Evolutionary conservation across 352 stramenopile genomes (phyloP).

Genomic region (Peronosclerospora sorghi): DNA sequence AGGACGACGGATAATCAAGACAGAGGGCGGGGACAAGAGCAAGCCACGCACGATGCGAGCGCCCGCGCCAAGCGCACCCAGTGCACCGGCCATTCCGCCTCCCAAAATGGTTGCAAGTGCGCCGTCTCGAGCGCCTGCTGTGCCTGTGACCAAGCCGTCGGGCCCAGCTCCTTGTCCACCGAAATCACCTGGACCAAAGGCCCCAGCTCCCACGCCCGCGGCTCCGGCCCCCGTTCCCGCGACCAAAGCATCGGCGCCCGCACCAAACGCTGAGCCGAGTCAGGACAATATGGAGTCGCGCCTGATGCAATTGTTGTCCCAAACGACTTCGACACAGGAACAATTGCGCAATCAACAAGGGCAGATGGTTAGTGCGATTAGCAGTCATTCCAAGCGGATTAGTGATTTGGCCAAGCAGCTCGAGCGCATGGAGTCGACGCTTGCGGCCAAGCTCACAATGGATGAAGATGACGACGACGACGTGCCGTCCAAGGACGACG

Average conservation of each 20-base stretch:
- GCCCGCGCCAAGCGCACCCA: slow-evolving; percentile 20
- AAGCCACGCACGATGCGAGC: slow-evolving; percentile 18
- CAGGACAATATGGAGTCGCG: slow-evolving; percentile 70
- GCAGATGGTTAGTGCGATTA: slow-evolving; percentile 75
- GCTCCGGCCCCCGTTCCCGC: background rate
- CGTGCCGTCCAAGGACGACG: slow-evolving; percentile 10
- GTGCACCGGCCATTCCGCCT: slow-evolving; percentile 20
- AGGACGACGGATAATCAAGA: slow-evolving; percentile 25
- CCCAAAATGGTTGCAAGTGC: slow-evolving; percentile 25
- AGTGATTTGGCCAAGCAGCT: slow-evolving; percentile 73
- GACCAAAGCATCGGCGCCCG: slow-evolving; percentile 4
- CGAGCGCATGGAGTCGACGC: slow-evolving; percentile 70
- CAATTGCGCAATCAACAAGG: slow-evolving; percentile 76
- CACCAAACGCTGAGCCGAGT: slow-evolving; percentile 10
- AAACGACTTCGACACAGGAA: slow-evolving; percentile 79
- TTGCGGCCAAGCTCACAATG: slow-evolving; percentile 47
- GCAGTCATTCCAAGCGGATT: slow-evolving; percentile 74
- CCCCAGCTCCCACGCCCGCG: slow-evolving; percentile 1
- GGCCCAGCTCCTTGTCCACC: slow-evolving; percentile 10
- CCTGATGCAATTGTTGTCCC: slow-evolving; percentile 69
- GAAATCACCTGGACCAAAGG: slow-evolving; percentile 9
- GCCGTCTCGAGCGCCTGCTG: slow-evolving; percentile 2
- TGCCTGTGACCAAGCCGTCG: slow-evolving; percentile 13
- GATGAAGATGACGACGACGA: slow-evolving; percentile 14
- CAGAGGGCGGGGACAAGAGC: slow-evolving; percentile 10